Evolutionary conservation across 2,329 filamentous ascomycete genomes (phyloP), one percentile per base, ranked within the genome.

Genomic region (Zymoseptoria ardabiliae): DNA sequence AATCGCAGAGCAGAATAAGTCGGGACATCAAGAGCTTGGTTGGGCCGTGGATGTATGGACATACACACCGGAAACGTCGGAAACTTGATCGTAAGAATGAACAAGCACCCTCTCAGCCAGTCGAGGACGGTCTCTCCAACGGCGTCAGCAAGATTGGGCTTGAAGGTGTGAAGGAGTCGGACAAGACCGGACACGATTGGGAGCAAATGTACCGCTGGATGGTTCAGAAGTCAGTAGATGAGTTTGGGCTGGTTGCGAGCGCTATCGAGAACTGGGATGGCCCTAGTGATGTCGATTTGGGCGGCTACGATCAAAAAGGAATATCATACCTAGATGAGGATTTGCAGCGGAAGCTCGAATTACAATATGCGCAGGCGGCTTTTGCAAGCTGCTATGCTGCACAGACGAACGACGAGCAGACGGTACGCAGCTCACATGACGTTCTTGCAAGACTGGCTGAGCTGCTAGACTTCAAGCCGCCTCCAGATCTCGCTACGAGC

Each of bases 221-320:
- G 48, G 77, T 82, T 13, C 69, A 75, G 2, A 82, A 85, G 61
- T 85, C 88, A 0, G 76, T 78, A 3, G 77, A 77, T 20, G 81
- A 84, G 17, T 88, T 90, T 80, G 76, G 73, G 23, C 76, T 85
- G n/a, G 82, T 84, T n/a, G 78, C 85, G 30, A 78, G 79, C 54
- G 85, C 82, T 7, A 76, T 91, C 35, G 81, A 85, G 61, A 82
- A 88, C 63, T 93, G 89, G 89, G 84, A 87, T 66, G 89, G 89
- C 0, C 87, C 88, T 0, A 77, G 77, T 6, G 89, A 92, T 68
- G 79, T 87, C 53, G 86, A 91, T 64, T 71, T 90, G 4, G 87
- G 85, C 3, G 82, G 81, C 11, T 66, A 64, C 22, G 63, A 66
- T 49, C 83, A 81, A 64, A 79, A 81, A 49, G 74, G 72, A 7